Evolutionary conservation across 2,329 filamentous ascomycete species (phyloP), one percentile per base, ranked within the genome.

Genomic region (Penicillium sp.): DNA sequence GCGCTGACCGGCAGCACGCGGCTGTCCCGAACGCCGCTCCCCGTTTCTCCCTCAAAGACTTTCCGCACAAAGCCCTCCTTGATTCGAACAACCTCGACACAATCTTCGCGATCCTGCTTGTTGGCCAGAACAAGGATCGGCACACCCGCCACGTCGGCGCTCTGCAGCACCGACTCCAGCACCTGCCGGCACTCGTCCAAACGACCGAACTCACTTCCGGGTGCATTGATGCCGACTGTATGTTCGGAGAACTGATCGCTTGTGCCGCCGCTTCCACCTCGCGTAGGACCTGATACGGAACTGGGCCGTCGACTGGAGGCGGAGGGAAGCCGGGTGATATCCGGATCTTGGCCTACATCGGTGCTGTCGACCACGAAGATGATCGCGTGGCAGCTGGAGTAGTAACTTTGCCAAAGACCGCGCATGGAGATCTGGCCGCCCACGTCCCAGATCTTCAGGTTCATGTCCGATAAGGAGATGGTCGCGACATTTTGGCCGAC

Each of bases 391-490:
- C 92, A 96, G 75, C 87, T 91, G 52, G 87, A 83, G 81, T 97
- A 99, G 81, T 99, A 99, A 76, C 88, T 92, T 76, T 96, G 92
- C 95, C 95, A 99, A 35, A 98, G 86, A 63, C 89, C 89, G 62
- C 95, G 89, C 72, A 99, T 85, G 31, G 86, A 89, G 72, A 95
- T 87, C 77, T 99, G 95, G 6, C 95, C 95, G 64, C 95, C 95
- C 0, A 99, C 92, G 74, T 99, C 95, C 95, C 95, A 98, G 69
- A 99, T 90, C 82, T 97, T 96, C 72, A 99, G 83, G 81, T 98
- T 97, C 87, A 97, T 94, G 76, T 96, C 92, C 16, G 92, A 89
- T 24, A 98, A 84, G 22, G 90, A 87, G 73, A 99, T 91, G 49
- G 93, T 95, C 62, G 91, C 90, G 64, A 98, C 93, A 78, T 98